Evolutionary conservation across 2,329 filamentous ascomycete species (phyloP), one percentile per base, ranked within the genome.

Genomic region (Coleophoma cylindrospora): DNA sequence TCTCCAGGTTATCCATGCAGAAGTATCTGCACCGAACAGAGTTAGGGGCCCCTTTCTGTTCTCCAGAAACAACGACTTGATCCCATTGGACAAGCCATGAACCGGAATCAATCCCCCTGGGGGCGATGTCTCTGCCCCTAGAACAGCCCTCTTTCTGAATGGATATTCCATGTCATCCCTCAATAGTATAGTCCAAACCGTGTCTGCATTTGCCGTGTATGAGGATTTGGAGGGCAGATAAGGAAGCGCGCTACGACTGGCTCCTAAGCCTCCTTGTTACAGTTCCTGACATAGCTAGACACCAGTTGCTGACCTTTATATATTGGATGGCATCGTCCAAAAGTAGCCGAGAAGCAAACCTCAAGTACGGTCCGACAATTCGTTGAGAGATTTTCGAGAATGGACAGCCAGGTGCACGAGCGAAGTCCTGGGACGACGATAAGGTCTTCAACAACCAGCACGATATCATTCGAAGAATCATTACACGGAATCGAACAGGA

Each of bases 391-490:
- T 7, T 17, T 8, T 38, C 36, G 27, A 6, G 7, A 38, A 38
- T 13, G 36, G 36, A 38, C 36, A 14, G 36, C 7, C 15, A 14
- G 7, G 7, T 13, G 2, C 36, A 38, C 13, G 15, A 38, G 7
- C 36, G 15, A 38, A 38, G 32, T 14, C 41, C 13, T 34, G 53
- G 46, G 47, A 27, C 27, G 47, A 27, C 27, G 9, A 10, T 10
- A 10, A 27, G 27, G 27, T 27, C 27, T 27, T 27, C 27, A 5
- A 27, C 27, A 27, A 27, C 9, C 9, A 27, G 27, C 9, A 27
- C 27, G 27, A 3, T 48, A n/a, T 54, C 53, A 2, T 54, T 54
- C 36, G 48, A 51, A 11, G 49, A 53, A 13, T 19, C 32, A 45
- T 40, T 54, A 11, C 40, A 51, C 14, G 40, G 43, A 13, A 17